phyloP scores from a whole-genome alignment of 139 green algal genomes.

The Haematococcus lacustris region DNA sequence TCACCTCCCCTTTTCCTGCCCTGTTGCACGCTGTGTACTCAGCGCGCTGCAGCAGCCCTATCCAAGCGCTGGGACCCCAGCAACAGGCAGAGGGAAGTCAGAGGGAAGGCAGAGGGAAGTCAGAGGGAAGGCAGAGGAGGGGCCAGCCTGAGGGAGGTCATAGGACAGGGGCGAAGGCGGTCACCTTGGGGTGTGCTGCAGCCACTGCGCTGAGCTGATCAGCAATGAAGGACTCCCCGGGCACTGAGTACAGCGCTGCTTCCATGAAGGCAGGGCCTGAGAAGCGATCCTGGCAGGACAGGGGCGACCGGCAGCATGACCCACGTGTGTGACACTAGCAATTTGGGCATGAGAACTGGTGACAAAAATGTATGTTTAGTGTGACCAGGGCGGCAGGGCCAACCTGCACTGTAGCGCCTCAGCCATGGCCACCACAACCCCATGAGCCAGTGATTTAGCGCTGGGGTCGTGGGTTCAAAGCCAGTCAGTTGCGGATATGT shows the following conservation, averaged over 20 bases:
- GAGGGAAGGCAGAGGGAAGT: no score
- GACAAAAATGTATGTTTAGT: not conserved
- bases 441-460: not conserved
- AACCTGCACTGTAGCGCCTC: not conserved
- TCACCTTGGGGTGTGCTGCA: conserved; percentile 17
- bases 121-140: no score
- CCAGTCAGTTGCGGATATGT: no score
- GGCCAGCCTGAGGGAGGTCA: no score
- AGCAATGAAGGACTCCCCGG: conserved; percentile 25
- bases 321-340: no score
- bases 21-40: not conserved
- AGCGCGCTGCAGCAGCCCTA: not conserved
- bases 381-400: not conserved
- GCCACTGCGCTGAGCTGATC: conserved; percentile 12
- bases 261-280: conserved; percentile 8
- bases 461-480: no score
- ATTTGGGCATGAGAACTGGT: not conserved
- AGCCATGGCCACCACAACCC: not conserved
- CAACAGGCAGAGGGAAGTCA: not conserved
- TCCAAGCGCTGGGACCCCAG: not conserved
- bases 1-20: not conserved
- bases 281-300: conserved; percentile 23
- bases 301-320: not conserved
- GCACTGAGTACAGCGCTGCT: conserved; percentile 12
- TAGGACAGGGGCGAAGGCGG: not conserved